A percentile compares a stretch with the other conserved stretches of the same genome.
phyloP scores from a whole-genome alignment of 495 filamentous ascomycete genomes.

The Hypoxylon subgilvum region DNA sequence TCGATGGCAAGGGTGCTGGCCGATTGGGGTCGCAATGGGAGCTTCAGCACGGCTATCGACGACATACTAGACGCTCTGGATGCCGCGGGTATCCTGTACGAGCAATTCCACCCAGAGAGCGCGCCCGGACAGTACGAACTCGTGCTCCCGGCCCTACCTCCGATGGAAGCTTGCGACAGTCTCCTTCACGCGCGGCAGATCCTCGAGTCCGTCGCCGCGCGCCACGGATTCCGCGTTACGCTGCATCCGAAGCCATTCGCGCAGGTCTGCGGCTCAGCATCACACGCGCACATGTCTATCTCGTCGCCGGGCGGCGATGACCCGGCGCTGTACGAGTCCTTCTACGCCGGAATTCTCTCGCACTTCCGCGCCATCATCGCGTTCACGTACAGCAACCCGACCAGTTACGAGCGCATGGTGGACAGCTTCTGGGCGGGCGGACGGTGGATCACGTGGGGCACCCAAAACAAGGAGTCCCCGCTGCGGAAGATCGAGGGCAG shows the following conservation, averaged over 20 bases:
- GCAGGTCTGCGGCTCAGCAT: slow-evolving; percentile 64
- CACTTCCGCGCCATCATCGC: slow-evolving; percentile 71
- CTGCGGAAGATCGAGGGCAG: slow-evolving; percentile 65
- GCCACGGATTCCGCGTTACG: slow-evolving; percentile 71
- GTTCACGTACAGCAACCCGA: slow-evolving; percentile 64
- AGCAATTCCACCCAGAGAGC: slow-evolving; percentile 80
- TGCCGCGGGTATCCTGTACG: slow-evolving; percentile 70
- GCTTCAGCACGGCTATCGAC: slow-evolving; percentile 41
- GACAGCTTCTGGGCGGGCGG: slow-evolving; percentile 78
- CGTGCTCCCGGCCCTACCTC: slow-evolving; percentile 67
- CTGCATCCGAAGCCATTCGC: slow-evolving; percentile 75
- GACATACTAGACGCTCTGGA: slow-evolving; percentile 68
- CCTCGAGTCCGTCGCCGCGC: slow-evolving; percentile 63
- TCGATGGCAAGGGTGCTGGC: slow-evolving; percentile 62
- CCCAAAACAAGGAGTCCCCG: slow-evolving; percentile 74
- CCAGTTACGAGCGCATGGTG: slow-evolving; percentile 66
- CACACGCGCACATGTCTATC: slow-evolving; percentile 73
- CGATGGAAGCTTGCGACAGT: slow-evolving; percentile 73
- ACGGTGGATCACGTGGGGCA: slow-evolving; percentile 76
- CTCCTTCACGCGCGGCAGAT: slow-evolving; percentile 75
- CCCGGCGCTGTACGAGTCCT: slow-evolving; percentile 55
- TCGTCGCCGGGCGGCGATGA: slow-evolving; percentile 46
- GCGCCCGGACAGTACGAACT: slow-evolving; percentile 83
- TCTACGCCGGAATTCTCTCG: slow-evolving; percentile 70
- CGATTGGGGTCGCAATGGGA: slow-evolving; percentile 41